These are phyloP conservation scores for Asparagopsis taxiformis DNA, from an alignment of 31 red algal species.

Conservation along the genomic window DNA sequence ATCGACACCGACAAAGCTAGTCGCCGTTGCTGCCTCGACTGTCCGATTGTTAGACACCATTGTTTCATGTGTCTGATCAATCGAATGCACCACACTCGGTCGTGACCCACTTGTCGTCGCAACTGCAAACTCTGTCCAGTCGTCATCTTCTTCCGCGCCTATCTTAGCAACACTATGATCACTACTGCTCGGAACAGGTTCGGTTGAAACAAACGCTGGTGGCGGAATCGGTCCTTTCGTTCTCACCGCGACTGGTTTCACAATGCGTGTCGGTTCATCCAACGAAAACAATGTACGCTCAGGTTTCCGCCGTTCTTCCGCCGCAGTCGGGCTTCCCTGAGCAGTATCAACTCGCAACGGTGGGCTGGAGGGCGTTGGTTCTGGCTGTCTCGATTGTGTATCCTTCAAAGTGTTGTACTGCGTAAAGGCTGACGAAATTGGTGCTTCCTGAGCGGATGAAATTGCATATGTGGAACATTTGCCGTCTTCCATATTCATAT, in stretches of 20 bases:
- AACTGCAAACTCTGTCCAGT: neutral
- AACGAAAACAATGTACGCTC: neutral
- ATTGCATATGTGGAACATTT: no score
- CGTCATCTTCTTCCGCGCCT: neutral
- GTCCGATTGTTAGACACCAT: no score
- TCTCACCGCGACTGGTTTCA: neutral
- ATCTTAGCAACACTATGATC: no score
- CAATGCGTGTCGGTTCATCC: neutral
- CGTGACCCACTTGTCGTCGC: neutral
- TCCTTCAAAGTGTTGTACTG: no score
- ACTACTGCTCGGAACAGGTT: neutral
- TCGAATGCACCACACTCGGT: neutral
- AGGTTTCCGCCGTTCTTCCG: neutral
- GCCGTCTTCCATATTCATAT: neutral
- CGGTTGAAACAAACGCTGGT: neutral
- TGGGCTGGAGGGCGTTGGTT: no score
- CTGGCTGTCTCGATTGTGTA: no score
- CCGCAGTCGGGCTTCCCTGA: neutral
- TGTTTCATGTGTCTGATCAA: no score
- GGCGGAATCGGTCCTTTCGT: neutral
- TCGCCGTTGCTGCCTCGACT: no score
- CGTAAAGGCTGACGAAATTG: no score
- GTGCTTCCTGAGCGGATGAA: no score
- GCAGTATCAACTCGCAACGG: no score
- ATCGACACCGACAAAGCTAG: no score